A percentile compares a stretch with the other conserved stretches of the same genome.
Conservation (phyloP, 2,329 filamentous ascomycete species). For the Didymella keratinophila region DNA sequence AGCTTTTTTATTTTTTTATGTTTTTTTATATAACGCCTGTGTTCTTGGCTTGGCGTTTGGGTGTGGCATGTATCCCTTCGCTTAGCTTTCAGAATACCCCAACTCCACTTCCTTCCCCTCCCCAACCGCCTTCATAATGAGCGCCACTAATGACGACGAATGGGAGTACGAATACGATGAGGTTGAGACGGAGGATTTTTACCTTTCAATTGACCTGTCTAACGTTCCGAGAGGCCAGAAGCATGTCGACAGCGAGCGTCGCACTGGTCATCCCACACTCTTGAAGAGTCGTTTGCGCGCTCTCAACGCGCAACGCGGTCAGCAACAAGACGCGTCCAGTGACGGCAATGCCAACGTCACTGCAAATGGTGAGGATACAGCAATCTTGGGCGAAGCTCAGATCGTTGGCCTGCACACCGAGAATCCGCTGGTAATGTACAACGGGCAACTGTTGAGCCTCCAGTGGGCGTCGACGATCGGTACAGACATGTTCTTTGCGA, state of each 20-base stretch:
- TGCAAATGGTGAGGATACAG: conserved; percentile 8
- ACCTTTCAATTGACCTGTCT: conserved; percentile 67
- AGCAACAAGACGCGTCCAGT: conserved; percentile 21
- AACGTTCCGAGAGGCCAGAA: conserved; percentile 42
- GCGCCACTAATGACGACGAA: conserved; percentile 49
- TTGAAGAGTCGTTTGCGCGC: conserved; percentile 43
- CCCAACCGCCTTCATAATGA: conserved; percentile 1
- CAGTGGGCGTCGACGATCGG: conserved; percentile 84
- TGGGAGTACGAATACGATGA: conserved; percentile 41
- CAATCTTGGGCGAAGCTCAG: conserved; percentile 64
- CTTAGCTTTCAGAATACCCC: neutral
- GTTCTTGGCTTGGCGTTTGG: too few species aligned
- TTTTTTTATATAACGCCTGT: too few species aligned
- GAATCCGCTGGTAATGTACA: conserved; percentile 81
- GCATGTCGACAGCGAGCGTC: conserved; percentile 27
- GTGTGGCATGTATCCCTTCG: neutral
- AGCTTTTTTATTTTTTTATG: too few species aligned
- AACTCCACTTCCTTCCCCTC: neutral
- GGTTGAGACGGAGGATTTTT: conserved; percentile 49
- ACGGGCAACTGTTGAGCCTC: conserved; percentile 79
- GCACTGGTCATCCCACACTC: conserved; percentile 35
- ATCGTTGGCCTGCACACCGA: conserved; percentile 81
- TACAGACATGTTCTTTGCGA: conserved; percentile 77
- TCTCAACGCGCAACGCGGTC: conserved; percentile 35
- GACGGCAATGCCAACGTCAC: conserved; percentile 17